Percentiles rank a stretch among this genome's conserved stretches.
phyloP scores from a whole-genome alignment of 2,329 filamentous ascomycete genomes.

The Neonectria neomacrospora region DNA sequence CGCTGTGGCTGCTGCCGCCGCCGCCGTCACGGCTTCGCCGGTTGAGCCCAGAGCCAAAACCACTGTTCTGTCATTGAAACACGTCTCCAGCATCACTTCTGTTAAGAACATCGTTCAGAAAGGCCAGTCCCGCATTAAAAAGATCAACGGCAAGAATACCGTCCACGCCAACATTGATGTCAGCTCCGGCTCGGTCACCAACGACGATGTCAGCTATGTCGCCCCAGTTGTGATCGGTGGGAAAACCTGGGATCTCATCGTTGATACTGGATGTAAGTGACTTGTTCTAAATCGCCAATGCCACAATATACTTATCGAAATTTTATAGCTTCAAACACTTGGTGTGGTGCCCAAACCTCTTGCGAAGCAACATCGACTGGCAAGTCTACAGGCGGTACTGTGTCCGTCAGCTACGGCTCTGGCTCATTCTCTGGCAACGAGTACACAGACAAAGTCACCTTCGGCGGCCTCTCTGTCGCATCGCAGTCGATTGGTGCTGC shows the following conservation, averaged over 20 bases:
- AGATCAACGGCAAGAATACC: conserved; percentile 34
- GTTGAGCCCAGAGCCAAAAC: conserved; percentile 36
- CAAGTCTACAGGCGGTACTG: background rate
- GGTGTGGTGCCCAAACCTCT: conserved; percentile 1
- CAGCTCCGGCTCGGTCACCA: conserved; percentile 42
- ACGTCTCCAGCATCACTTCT: conserved; percentile 38
- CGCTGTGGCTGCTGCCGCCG: conserved; percentile 26
- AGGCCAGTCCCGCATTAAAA: conserved; percentile 39
- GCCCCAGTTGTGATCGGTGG: conserved; percentile 43
- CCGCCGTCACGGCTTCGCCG: conserved; percentile 40
- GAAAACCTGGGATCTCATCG: conserved; percentile 41
- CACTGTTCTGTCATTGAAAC: conserved; percentile 36
- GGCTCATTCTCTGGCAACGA: conserved; percentile 2
- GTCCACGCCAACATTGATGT: conserved; percentile 9
- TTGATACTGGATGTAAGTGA: conserved; percentile 44
- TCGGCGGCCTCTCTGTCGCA: background rate
- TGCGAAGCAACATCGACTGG: conserved; percentile 1
- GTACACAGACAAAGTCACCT: background rate
- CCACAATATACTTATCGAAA: background rate
- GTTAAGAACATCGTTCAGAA: conserved; percentile 39
- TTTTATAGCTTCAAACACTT: background rate
- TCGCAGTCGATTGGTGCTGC: conserved; percentile 3
- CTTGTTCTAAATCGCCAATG: conserved; percentile 25
- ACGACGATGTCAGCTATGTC: conserved; percentile 43
- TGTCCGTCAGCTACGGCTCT: background rate